Base-by-base conservation (phyloP, 331 rosid species). In the Arachis monticola region DNA sequence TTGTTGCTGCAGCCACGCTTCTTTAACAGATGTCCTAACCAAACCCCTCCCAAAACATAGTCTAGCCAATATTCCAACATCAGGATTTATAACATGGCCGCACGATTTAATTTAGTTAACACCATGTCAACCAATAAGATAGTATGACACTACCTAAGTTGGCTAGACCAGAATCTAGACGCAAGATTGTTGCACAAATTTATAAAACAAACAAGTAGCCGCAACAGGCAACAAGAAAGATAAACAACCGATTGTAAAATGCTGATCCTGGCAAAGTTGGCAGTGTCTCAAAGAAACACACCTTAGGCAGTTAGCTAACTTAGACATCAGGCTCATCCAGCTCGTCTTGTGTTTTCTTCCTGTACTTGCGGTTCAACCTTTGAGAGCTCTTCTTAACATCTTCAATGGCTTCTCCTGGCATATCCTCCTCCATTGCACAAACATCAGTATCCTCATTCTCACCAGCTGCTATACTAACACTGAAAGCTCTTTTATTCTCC, bases 401-500 rank as follows among this genome's bases (percentile, higher is more conserved):
- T 14, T 40, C 86, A 47, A 17, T 35, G 40, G 40, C 47, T 9
- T 53, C 76, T 63, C 85, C 89, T 6, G 80, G 81, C 78, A 86
- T 96, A 75, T 95, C 97, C 85, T 90, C 99, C 57, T 95, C 99
- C 97, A 95, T 95, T 56, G 92, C 95, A 83, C 88, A 90, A 64
- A 81, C 82, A 1, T 85, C 93, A 82, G 74, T 81, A 38, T 79
- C 84, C 72, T 83, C 91, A n/a, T 72, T 30, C 2, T 82, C 91
- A 10, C 41, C 89, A 1, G 67, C 88, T 17, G 89, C 91, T 48
- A 92, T 82, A 70, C 85, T 32, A 7, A 82, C 78, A 8, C 87
- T 70, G 70, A 77, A 67, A 56, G 79, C 80, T 77, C 41, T 85
- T 64, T 31, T 84, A 68, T 63, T n/a, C 74, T 81, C 90, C 87